Conservation (phyloP, 805 yeast genomes). For the Clavispora carvajalis region DNA sequence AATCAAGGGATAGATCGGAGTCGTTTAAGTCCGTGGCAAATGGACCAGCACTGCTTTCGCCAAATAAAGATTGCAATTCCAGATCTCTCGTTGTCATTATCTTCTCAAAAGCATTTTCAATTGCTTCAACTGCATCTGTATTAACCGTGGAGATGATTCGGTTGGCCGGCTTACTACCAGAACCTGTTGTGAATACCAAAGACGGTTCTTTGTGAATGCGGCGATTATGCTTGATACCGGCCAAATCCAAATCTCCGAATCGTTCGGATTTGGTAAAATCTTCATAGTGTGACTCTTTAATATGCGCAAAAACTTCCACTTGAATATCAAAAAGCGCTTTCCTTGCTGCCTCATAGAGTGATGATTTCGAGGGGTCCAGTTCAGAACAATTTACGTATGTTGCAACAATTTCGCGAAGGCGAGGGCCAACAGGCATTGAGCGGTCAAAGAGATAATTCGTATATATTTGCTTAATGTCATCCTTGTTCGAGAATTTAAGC, state of each 20-base stretch:
- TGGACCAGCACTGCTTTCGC: background rate
- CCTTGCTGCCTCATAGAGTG: conserved; percentile 50
- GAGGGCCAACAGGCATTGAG: conserved; percentile 1
- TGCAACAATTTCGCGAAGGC: conserved; percentile 2
- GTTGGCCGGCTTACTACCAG: background rate
- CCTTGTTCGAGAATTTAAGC: conserved; percentile 41
- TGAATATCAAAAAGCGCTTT: conserved; percentile 58
- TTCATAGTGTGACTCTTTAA: conserved; percentile 51
- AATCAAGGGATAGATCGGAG: conserved; percentile 13
- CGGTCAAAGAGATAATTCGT: conserved; percentile 32
- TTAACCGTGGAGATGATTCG: conserved; percentile 18
- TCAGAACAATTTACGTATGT: conserved; percentile 7
- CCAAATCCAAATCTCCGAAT: conserved; percentile 11
- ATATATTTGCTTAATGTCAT: conserved; percentile 50
- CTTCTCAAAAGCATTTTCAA: conserved; percentile 61
- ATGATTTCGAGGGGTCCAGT: conserved; percentile 3
- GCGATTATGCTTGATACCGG: background rate
- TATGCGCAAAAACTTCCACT: conserved; percentile 40
- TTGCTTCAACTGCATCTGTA: conserved; percentile 50
- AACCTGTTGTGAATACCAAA: background rate
- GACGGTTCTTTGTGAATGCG: background rate
- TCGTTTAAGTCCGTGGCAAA: too few relatives aligned
- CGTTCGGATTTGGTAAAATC: conserved; percentile 53
- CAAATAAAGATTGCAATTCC: conserved; percentile 1
- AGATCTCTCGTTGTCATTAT: conserved; percentile 35